Base-by-base conservation (phyloP, 1,284 basidiomycete species). In the Pseudozyma hubeiensis region DNA sequence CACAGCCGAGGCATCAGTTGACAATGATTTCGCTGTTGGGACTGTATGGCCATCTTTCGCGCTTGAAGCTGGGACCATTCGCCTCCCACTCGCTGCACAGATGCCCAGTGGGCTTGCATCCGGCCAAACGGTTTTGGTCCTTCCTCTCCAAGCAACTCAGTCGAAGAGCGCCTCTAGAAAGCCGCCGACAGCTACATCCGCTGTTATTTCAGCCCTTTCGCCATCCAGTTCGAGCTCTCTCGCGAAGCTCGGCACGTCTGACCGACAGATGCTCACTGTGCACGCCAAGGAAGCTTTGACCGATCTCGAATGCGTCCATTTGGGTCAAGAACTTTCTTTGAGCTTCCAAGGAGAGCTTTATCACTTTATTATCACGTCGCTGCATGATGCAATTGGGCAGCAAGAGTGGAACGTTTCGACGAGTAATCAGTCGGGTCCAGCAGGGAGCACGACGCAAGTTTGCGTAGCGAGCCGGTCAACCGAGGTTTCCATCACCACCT, bases 351-450 rank as follows among this genome's bases (percentile, higher is more conserved):
- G 67, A 17, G 24, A 29, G 2, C 40, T 65, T 7, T 56, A 39
- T 24, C 24, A 52, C 40, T 39, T 51, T 19, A 14, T 0, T 16
- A 30, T 58, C 19, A 30, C 50, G 2, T 30, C 2, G 19, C 0
- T 71, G 93, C 92, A 92, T 41, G 91, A 92, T 77, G 85, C 91
- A 19, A 91, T 90, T 91, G 81, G 86, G 87, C 5, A 73, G 93
- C 55, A 87, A 90, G 68, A 86, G 92, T 33, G 81, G 84, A n/a
- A 24, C 7, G 16, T 93, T 4, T 52, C 76, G 33, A 39, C 60
- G 8, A 37, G 35, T 37, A 37, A 52, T 41, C 52, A 24, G 46
- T 17, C 52, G 5, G 7, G 6, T 31, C 14, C 16, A 5, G 8
- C 51, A n/a, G 24, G 35, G 14, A 33, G 34, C 17, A 37, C 67